Evolutionary conservation across 345 rosid genomes (phyloP).

Genomic region (Populus deltoides): DNA sequence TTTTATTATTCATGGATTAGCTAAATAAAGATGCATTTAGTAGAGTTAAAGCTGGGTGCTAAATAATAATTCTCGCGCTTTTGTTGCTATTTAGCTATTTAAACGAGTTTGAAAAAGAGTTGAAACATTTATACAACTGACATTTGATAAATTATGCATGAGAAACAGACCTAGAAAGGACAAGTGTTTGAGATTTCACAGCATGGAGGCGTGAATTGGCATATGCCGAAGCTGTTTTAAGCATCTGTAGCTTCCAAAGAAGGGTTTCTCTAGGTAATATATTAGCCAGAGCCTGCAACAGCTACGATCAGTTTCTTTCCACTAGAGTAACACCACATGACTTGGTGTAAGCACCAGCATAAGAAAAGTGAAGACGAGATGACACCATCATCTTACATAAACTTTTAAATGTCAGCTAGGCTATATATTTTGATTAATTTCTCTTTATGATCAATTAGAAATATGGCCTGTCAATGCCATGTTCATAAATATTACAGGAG

Average conservation of each 20-base stretch:
- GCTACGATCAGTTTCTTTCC: slow-evolving; percentile 19
- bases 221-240: slow-evolving; percentile 56
- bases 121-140: background rate
- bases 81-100: no score
- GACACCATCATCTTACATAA: background rate
- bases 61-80: no score
- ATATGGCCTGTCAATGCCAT: no score
- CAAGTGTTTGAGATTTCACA: slow-evolving; percentile 59
- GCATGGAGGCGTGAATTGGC: slow-evolving; percentile 72
- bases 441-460: no score
- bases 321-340: slow-evolving; percentile 2
- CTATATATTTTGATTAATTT: no score
- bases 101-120: no score
- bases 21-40: no score
- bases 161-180: slow-evolving; percentile 53
- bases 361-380: background rate
- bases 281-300: slow-evolving; percentile 54
- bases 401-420: no score
- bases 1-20: no score
- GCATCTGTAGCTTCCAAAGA: slow-evolving; percentile 72
- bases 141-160: background rate
- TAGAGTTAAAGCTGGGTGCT: no score
- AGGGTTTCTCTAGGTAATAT: slow-evolving; percentile 64
- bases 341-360: slow-evolving; percentile 1
- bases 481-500: no score